Percentiles rank a stretch among this genome's conserved stretches.
Conservation (phyloP, 78 protist genomes). For the Dictyostelium brefeldianum region DNA sequence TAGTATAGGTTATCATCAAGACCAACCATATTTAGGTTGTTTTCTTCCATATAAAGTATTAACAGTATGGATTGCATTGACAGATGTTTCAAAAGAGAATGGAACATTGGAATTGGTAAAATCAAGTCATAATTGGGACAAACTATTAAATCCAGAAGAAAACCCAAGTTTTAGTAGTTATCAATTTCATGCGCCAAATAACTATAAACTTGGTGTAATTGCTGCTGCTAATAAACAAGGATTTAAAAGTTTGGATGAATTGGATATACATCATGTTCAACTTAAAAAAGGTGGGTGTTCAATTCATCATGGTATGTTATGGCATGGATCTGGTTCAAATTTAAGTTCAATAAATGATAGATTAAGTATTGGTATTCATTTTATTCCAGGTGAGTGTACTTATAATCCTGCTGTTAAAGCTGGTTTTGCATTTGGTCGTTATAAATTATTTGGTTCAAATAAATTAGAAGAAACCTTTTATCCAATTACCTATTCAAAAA, state of each 20-base stretch:
- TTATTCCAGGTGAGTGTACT: slow-evolving; percentile 22
- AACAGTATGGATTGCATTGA: slow-evolving; percentile 63
- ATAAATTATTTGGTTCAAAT: slow-evolving; percentile 12
- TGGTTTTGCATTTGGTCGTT: slow-evolving; percentile 60
- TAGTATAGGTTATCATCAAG: neutral
- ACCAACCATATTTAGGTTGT: slow-evolving; percentile 40
- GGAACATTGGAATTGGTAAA: slow-evolving; percentile 58
- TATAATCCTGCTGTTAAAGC: neutral
- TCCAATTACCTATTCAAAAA: slow-evolving; percentile 9
- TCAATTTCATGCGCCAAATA: slow-evolving; percentile 59
- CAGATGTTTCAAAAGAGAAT: slow-evolving; percentile 44
- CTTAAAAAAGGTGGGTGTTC: slow-evolving; percentile 22
- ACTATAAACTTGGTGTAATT: neutral
- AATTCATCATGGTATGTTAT: slow-evolving; percentile 49
- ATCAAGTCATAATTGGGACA: slow-evolving; percentile 40
- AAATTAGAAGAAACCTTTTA: slow-evolving; percentile 17
- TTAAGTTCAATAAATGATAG: slow-evolving; percentile 8
- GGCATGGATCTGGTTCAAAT: slow-evolving; percentile 58
- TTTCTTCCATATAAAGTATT: slow-evolving; percentile 29
- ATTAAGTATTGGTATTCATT: slow-evolving; percentile 49
- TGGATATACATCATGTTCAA: neutral
- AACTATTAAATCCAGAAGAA: neutral
- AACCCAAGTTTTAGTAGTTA: neutral
- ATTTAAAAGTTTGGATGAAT: neutral
- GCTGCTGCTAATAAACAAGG: neutral